Percentiles rank a stretch among this genome's conserved stretches.
Evolutionary conservation across 768 basidiomycete genomes (phyloP).

Genomic region (Mycena rebaudengoi): DNA sequence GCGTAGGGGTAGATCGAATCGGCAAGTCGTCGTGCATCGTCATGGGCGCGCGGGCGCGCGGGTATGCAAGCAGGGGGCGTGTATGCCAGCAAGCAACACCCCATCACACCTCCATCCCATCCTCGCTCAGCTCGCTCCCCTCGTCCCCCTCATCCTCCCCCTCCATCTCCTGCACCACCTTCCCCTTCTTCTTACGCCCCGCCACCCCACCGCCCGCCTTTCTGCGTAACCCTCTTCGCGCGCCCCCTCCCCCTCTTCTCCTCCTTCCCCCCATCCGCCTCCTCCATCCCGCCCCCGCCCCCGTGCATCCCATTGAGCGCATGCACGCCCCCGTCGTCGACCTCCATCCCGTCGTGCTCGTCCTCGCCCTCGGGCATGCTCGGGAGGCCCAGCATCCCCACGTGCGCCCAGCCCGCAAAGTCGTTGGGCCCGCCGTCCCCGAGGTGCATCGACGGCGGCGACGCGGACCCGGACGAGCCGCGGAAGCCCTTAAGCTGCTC

Average conservation of each 20-base stretch:
- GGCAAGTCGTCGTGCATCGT: not conserved
- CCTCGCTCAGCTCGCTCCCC: constrained; percentile 25
- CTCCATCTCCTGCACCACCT: constrained; percentile 13
- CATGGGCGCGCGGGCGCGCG: too few species aligned
- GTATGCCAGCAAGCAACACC: not conserved
- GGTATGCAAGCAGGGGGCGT: too few species aligned
- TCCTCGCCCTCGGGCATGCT: constrained; percentile 32
- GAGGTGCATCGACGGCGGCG: constrained; percentile 29
- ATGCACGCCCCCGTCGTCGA: constrained; percentile 10
- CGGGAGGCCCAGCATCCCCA: constrained; percentile 26
- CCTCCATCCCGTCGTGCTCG: constrained; percentile 21
- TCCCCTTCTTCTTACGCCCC: constrained; percentile 17
- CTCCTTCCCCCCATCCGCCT: constrained; percentile 13
- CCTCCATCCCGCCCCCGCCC: not conserved
- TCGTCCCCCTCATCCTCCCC: constrained; percentile 14
- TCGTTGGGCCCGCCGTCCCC: constrained; percentile 18
- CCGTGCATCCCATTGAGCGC: not conserved
- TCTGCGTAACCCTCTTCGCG: not conserved
- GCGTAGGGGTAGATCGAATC: too few species aligned
- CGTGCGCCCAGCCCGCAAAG: constrained; percentile 7
- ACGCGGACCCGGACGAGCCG: constrained; percentile 29
- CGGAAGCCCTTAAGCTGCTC: constrained; percentile 65
- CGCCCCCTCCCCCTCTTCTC: constrained; percentile 5
- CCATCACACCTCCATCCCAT: constrained; percentile 26
- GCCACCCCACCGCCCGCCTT: not conserved